These are phyloP conservation scores for Dillenia turbinata DNA, from an alignment of 164 flowering plant species.

Conservation along the genomic window DNA sequence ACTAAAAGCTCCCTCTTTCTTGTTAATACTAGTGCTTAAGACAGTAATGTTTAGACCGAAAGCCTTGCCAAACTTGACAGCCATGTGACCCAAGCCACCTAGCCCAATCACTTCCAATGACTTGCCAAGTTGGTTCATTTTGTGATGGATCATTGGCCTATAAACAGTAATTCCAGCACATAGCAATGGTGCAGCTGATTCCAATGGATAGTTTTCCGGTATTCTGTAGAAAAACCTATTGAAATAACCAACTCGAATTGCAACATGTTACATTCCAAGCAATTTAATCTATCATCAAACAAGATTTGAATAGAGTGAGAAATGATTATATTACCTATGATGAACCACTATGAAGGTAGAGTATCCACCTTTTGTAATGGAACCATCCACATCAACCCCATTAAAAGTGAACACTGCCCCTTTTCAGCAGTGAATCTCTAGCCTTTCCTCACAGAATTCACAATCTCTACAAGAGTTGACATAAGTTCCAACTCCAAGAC, in stretches of 20 bases:
- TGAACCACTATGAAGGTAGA: conserved; percentile 64
- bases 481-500: conserved; percentile 83
- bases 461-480: conserved; percentile 82
- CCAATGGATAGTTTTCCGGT: conserved; percentile 59
- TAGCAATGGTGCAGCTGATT: conserved; percentile 67
- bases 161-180: conserved; percentile 88
- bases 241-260: too few species aligned
- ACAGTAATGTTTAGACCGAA: conserved; percentile 69
- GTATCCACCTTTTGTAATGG: conserved; percentile 84
- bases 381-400: conserved; percentile 65
- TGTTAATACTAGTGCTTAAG: conserved; percentile 66
- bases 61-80: conserved; percentile 80
- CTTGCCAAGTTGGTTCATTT: conserved; percentile 83
- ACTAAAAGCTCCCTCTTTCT: conserved; percentile 64
- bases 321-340: conserved; percentile 34
- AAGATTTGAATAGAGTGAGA: neutral
- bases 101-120: conserved; percentile 75
- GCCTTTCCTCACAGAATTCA: conserved; percentile 51
- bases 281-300: too few species aligned
- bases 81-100: conserved; percentile 87
- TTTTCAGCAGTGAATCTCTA: conserved; percentile 54
- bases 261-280: too few species aligned
- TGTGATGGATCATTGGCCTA: conserved; percentile 68
- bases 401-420: conserved; percentile 56
- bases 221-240: conserved; percentile 66